phyloP scores from a whole-genome alignment of 2,329 filamentous ascomycete species.

The Hymenoscyphus fraxineus region DNA sequence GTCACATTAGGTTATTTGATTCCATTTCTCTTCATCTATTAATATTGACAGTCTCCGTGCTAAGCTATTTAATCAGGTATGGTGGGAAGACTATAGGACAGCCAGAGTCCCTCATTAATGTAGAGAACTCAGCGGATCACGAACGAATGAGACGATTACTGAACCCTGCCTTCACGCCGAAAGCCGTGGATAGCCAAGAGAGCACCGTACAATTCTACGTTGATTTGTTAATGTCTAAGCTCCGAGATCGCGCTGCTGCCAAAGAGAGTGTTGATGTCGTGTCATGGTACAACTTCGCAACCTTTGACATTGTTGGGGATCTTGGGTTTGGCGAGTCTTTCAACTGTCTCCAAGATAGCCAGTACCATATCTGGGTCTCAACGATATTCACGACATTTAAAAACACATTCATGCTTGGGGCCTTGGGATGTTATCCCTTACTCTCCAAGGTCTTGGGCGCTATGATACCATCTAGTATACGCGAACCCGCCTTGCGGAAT shows the following conservation, averaged over 20 bases:
- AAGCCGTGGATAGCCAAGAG: conserved; percentile 24
- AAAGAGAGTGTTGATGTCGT: neutral
- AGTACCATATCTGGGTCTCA: neutral
- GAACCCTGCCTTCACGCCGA: conserved; percentile 10
- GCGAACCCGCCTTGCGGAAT: neutral
- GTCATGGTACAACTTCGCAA: neutral
- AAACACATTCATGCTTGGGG: neutral
- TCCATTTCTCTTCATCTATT: no score
- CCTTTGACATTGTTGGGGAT: conserved; percentile 1
- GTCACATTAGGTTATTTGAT: no score
- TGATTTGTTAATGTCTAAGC: conserved; percentile 7
- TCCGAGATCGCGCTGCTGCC: neutral
- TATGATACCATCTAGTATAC: neutral
- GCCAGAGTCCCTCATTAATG: neutral
- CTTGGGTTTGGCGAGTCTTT: neutral
- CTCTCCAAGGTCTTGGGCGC: neutral
- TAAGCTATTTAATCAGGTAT: neutral
- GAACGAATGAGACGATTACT: neutral
- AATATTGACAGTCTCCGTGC: no score
- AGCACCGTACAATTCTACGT: conserved; percentile 23
- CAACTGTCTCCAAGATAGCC: conserved; percentile 1
- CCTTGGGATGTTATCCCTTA: neutral
- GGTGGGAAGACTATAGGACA: conserved; percentile 6
- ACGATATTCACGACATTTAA: neutral
- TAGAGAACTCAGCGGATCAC: neutral